phyloP scores from a whole-genome alignment of 2,329 filamentous ascomycete species.

The Cladophialophora yegresii region DNA sequence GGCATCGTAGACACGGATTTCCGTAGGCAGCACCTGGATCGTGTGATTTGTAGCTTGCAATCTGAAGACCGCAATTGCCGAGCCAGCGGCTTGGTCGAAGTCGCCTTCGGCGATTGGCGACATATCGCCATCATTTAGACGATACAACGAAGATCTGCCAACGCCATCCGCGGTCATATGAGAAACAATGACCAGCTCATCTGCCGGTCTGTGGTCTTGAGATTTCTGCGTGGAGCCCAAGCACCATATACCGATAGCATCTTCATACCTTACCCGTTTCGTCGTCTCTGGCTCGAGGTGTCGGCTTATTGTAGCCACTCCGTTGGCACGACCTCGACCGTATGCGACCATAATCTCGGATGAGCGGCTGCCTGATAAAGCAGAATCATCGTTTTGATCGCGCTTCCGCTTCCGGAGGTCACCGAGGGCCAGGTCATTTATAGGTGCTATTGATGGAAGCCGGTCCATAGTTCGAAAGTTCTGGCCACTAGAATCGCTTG shows the following conservation, averaged over 20 bases:
- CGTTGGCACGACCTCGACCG: conserved; percentile 61
- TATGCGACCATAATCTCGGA: conserved; percentile 58
- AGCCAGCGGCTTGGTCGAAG: conserved; percentile 85
- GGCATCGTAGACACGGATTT: conserved; percentile 87
- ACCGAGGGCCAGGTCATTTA: conserved; percentile 32
- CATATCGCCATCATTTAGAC: conserved; percentile 70
- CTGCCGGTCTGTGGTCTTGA: conserved; percentile 53
- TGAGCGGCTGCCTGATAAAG: conserved; percentile 39
- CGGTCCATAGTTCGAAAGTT: conserved; percentile 29
- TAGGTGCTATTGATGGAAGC: conserved; percentile 32
- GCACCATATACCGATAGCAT: conserved; percentile 78
- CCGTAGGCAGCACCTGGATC: conserved; percentile 82
- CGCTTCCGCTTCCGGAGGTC: conserved; percentile 33
- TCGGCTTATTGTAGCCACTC: conserved; percentile 74
- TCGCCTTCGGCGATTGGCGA: conserved; percentile 79
- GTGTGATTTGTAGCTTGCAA: conserved; percentile 79
- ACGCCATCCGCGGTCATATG: conserved; percentile 66
- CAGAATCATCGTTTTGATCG: conserved; percentile 52
- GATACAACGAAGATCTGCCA: conserved; percentile 77
- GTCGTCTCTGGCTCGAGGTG: conserved; percentile 73
- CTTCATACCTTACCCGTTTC: conserved; percentile 69
- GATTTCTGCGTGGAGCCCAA: conserved; percentile 64
- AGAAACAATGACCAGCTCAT: conserved; percentile 81
- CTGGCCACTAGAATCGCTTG: conserved; percentile 19
- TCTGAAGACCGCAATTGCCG: conserved; percentile 80